These are phyloP conservation scores for Diaporthe sp. DNA, from an alignment of 2,329 filamentous ascomycete genomes.

Conservation along the genomic window DNA sequence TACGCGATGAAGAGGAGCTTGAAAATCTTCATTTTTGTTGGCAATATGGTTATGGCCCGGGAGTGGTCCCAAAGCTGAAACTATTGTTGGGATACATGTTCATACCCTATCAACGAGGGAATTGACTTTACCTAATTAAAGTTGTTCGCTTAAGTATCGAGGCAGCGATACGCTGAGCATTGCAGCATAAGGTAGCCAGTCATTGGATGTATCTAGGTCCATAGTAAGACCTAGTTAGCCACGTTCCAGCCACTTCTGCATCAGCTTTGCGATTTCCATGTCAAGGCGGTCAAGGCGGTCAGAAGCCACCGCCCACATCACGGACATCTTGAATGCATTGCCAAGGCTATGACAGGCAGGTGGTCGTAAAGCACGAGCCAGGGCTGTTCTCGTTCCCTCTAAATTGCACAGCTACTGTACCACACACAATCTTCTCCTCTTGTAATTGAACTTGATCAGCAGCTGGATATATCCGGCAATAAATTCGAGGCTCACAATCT, in stretches of 20 bases:
- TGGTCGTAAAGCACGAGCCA: not conserved
- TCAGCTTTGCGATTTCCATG: not conserved
- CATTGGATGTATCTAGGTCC: not conserved
- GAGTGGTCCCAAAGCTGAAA: not conserved
- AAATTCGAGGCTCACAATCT: slow-evolving; percentile 1
- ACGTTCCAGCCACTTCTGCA: not conserved
- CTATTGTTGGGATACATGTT: not conserved
- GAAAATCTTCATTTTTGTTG: not conserved
- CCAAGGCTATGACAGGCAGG: no score
- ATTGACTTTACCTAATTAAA: not conserved
- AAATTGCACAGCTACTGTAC: not conserved
- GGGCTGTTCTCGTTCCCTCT: not conserved
- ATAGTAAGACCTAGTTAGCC: not conserved
- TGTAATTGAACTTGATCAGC: not conserved
- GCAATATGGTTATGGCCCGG: not conserved
- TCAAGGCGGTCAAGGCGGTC: not conserved
- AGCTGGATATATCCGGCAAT: not conserved
- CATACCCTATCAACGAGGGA: not conserved
- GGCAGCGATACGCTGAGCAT: not conserved
- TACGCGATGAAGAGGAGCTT: not conserved
- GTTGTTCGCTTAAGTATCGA: not conserved
- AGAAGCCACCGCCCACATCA: not conserved
- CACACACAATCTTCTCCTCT: not conserved
- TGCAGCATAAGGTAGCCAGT: not conserved
- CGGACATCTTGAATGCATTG: not conserved